Evolutionary conservation across 148 eudicot species (phyloP).

Genomic region (Cornus suecica): DNA sequence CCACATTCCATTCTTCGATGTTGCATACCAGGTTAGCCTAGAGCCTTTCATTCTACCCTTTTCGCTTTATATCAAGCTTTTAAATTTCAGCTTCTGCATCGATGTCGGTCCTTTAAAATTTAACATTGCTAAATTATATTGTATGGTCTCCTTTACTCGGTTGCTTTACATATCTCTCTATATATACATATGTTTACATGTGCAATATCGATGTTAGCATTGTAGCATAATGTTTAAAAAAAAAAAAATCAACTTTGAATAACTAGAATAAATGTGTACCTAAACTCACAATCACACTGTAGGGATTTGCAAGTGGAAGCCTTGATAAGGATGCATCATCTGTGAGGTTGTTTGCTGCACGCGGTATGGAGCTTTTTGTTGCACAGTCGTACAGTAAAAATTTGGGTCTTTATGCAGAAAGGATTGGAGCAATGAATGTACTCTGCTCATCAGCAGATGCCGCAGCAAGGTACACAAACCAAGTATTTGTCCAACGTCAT

Average conservation of each 20-base stretch:
- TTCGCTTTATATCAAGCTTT: background rate
- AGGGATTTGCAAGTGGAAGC: slow-evolving; percentile 99
- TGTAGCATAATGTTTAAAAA: no score
- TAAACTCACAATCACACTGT: slow-evolving; percentile 9
- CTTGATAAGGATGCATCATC: slow-evolving; percentile 96
- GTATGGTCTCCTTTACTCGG: background rate
- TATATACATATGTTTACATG: no score
- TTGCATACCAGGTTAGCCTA: slow-evolving; percentile 84
- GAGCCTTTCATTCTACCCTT: no score
- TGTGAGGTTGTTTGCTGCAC: slow-evolving; percentile 86
- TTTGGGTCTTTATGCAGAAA: slow-evolving; percentile 93
- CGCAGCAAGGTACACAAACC: slow-evolving; percentile 58
- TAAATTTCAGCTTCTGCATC: slow-evolving; percentile 1
- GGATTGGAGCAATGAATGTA: slow-evolving; percentile 95
- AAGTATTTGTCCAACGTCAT: background rate
- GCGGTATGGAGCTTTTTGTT: slow-evolving; percentile 87
- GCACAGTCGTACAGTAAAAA: slow-evolving; percentile 99
- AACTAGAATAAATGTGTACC: no score
- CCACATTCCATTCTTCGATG: slow-evolving; percentile 95
- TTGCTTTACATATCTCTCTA: background rate
- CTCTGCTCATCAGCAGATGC: slow-evolving; percentile 86
- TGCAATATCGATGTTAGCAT: no score
- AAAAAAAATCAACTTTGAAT: no score
- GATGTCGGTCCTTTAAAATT: background rate
- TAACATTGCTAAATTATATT: background rate